A percentile compares a stretch with the other conserved stretches of the same genome.
phyloP scores from a whole-genome alignment of 768 basidiomycete species.

The Termitomyces sp. region DNA sequence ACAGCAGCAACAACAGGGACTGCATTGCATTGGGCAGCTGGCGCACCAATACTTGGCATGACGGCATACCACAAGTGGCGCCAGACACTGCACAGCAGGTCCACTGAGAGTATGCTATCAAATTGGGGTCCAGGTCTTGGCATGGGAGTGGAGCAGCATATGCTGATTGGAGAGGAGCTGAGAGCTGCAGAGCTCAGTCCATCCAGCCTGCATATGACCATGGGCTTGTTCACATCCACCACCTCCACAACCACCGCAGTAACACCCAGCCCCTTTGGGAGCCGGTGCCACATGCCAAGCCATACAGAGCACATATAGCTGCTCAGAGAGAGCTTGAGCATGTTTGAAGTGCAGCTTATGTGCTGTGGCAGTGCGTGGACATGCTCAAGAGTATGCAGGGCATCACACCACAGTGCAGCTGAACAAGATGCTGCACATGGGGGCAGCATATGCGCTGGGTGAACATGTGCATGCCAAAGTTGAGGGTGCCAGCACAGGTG shows the following conservation, averaged over 20 bases:
- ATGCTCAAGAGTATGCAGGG: conserved; percentile 52
- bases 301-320: conserved; percentile 59
- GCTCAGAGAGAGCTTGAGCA: conserved; percentile 60
- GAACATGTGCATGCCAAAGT: conserved; percentile 76
- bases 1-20: neutral
- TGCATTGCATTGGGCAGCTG: neutral
- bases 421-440: conserved; percentile 52
- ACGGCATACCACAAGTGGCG: conserved; percentile 34
- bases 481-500: conserved; percentile 20
- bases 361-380: conserved; percentile 24
- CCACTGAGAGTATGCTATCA: conserved; percentile 59
- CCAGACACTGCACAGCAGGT: conserved; percentile 58
- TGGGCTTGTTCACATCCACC: neutral
- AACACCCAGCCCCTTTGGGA: conserved; percentile 21
- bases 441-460: conserved; percentile 57
- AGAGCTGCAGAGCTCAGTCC: conserved; percentile 63
- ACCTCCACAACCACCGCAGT: neutral
- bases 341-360: conserved; percentile 64
- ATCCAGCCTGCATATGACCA: conserved; percentile 11
- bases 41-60: conserved; percentile 13
- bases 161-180: conserved; percentile 61
- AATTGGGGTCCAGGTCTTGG: conserved; percentile 10
- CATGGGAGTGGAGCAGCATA: conserved; percentile 29
- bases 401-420: conserved; percentile 59
- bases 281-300: conserved; percentile 11